A percentile compares a stretch with the other conserved stretches of the same genome.
Evolutionary conservation across 169 alveolate species (phyloP).

Genomic region (Plasmodium relictum): DNA sequence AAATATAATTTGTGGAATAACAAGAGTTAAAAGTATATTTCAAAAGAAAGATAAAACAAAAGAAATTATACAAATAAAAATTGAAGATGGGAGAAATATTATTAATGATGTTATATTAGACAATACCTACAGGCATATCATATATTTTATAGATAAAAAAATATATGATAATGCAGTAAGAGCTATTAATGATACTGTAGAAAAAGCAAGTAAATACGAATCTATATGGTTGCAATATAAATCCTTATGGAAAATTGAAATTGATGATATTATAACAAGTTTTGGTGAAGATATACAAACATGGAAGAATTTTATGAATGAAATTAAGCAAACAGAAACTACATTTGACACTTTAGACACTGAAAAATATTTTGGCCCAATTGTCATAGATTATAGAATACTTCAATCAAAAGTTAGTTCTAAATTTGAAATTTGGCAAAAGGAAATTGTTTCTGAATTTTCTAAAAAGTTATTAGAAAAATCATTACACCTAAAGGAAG

Average conservation of each 20-base stretch:
- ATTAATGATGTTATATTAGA: slow-evolving; percentile 75
- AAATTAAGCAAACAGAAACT: slow-evolving; percentile 92
- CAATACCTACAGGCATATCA: slow-evolving; percentile 73
- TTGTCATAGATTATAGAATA: slow-evolving; percentile 93
- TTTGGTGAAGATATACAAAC: slow-evolving; percentile 94
- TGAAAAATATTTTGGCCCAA: slow-evolving; percentile 95
- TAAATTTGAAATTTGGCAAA: slow-evolving; percentile 96
- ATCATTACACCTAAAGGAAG: slow-evolving; percentile 65
- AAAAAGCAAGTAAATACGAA: slow-evolving; percentile 90
- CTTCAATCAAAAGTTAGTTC: slow-evolving; percentile 87
- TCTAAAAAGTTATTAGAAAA: slow-evolving; percentile 92
- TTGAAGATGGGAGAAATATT: neutral
- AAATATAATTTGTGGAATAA: slow-evolving; percentile 76
- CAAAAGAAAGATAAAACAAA: slow-evolving; percentile 81
- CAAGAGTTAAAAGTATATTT: slow-evolving; percentile 71
- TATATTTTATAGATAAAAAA: slow-evolving; percentile 83
- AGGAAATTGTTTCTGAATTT: slow-evolving; percentile 94
- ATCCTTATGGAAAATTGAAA: slow-evolving; percentile 96
- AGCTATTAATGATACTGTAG: slow-evolving; percentile 80
- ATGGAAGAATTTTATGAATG: slow-evolving; percentile 96
- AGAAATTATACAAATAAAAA: slow-evolving; percentile 73
- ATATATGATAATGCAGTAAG: slow-evolving; percentile 76
- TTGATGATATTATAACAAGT: slow-evolving; percentile 88
- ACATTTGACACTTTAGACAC: slow-evolving; percentile 95
- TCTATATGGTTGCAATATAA: slow-evolving; percentile 96